Percentiles rank a stretch among this genome's conserved stretches.
phyloP scores from a whole-genome alignment of 768 basidiomycete genomes.

The Trametes gibbosa region DNA sequence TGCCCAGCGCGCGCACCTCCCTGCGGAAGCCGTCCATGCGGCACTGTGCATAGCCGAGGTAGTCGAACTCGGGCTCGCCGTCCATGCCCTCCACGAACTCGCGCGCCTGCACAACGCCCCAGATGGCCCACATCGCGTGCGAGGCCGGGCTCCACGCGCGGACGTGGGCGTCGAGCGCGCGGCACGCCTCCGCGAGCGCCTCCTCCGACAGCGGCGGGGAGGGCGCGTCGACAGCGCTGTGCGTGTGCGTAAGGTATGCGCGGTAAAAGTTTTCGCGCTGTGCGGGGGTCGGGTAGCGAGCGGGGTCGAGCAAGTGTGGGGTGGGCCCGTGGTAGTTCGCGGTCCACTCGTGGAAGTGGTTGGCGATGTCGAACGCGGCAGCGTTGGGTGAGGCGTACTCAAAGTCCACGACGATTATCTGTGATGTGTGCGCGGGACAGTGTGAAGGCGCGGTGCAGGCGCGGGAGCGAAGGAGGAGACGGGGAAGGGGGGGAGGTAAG shows the following conservation, averaged over 20 bases:
- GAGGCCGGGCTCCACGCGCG: slow-evolving; percentile 86
- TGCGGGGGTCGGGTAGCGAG: slow-evolving; percentile 66
- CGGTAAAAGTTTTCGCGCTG: slow-evolving; percentile 83
- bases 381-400: slow-evolving; percentile 95
- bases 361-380: slow-evolving; percentile 92
- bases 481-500: too few relatives aligned
- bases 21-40: slow-evolving; percentile 63
- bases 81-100: slow-evolving; percentile 63
- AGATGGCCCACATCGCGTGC: slow-evolving; percentile 91
- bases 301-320: slow-evolving; percentile 62
- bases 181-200: slow-evolving; percentile 44
- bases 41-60: slow-evolving; percentile 74
- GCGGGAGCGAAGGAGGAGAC: not conserved
- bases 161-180: slow-evolving; percentile 74
- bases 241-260: slow-evolving; percentile 68
- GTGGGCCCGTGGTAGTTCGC: slow-evolving; percentile 77
- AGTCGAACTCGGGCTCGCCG: slow-evolving; percentile 81
- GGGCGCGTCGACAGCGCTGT: slow-evolving; percentile 32
- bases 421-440: not conserved
- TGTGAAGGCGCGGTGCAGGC: too few relatives aligned
- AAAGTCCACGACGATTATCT: slow-evolving; percentile 97
- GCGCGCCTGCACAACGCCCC: slow-evolving; percentile 90
- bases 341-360: slow-evolving; percentile 98
- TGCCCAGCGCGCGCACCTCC: slow-evolving; percentile 48
- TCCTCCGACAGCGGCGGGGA: slow-evolving; percentile 22